Conservation (phyloP, 2,329 filamentous ascomycete genomes). For the Akanthomyces dipterigenus region DNA sequence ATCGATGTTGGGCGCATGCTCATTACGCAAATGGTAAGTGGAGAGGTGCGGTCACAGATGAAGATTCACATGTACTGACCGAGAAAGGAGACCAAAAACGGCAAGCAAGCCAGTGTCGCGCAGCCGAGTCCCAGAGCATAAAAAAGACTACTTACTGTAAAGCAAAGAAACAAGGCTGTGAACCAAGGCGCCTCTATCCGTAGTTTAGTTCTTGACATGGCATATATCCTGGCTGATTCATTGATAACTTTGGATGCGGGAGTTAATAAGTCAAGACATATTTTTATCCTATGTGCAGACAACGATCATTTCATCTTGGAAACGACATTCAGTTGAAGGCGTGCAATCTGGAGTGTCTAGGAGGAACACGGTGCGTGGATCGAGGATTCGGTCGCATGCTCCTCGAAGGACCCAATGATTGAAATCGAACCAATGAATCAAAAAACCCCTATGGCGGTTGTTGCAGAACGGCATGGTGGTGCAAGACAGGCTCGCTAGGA, state of each 20-base stretch:
- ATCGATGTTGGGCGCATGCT: slow-evolving; percentile 48
- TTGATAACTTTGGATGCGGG: not conserved
- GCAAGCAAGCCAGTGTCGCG: not conserved
- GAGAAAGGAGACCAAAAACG: not conserved
- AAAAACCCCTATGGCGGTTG: not conserved
- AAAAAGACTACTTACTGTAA: not conserved
- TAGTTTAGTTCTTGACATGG: not conserved
- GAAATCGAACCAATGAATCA: not conserved
- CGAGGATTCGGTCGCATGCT: not conserved
- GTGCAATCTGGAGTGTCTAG: not conserved
- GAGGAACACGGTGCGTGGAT: not conserved
- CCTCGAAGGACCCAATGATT: too few relatives aligned
- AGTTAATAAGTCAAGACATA: not conserved
- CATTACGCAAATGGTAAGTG: slow-evolving; percentile 40
- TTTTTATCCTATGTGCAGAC: not conserved
- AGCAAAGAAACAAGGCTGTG: not conserved
- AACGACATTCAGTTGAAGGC: not conserved
- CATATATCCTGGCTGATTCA: not conserved
- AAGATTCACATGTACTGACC: not conserved
- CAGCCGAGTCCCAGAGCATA: not conserved
- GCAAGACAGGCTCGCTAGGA: not conserved
- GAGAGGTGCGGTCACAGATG: not conserved
- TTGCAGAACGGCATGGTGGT: not conserved
- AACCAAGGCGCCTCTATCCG: not conserved
- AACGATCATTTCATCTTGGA: not conserved